These are phyloP conservation scores for Chrysopogon serrulatus DNA, from an alignment of 176 grass and related monocot genomes.

Conservation along the genomic window DNA sequence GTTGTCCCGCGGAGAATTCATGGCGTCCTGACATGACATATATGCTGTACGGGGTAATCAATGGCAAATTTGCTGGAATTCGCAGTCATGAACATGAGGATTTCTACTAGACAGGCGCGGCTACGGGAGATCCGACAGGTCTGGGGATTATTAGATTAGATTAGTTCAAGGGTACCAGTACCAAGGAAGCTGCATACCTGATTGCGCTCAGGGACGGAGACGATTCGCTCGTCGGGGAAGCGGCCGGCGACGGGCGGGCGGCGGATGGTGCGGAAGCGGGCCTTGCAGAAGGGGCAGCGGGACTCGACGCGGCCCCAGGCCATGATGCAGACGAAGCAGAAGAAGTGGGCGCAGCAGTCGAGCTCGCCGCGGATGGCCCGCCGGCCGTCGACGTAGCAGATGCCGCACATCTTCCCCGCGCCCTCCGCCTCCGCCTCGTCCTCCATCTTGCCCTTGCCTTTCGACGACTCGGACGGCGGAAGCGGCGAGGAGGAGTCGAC, in stretches of 20 bases:
- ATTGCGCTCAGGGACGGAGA: slow-evolving; percentile 56
- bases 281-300: slow-evolving; percentile 83
- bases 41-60: not conserved
- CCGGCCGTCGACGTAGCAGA: slow-evolving; percentile 46
- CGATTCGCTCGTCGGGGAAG: slow-evolving; percentile 47
- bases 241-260: slow-evolving; percentile 50
- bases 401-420: slow-evolving; percentile 42
- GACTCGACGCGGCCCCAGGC: slow-evolving; percentile 89
- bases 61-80: not conserved
- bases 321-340: slow-evolving; percentile 97
- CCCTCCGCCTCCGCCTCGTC: not conserved
- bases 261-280: slow-evolving; percentile 59
- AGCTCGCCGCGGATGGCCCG: slow-evolving; percentile 54
- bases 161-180: not conserved
- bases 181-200: slow-evolving; percentile 44
- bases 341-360: slow-evolving; percentile 76
- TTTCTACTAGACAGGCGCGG: not conserved
- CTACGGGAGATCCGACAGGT: not conserved
- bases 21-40: not conserved
- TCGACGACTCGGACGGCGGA: not conserved
- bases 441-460: slow-evolving; percentile 23
- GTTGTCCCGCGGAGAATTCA: not conserved
- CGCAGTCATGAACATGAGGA: not conserved
- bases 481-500: not conserved
- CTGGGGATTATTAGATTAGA: not conserved